Base-by-base conservation (phyloP, 2,329 filamentous ascomycete species). In the Ophiostoma himal-ulmi region DNA sequence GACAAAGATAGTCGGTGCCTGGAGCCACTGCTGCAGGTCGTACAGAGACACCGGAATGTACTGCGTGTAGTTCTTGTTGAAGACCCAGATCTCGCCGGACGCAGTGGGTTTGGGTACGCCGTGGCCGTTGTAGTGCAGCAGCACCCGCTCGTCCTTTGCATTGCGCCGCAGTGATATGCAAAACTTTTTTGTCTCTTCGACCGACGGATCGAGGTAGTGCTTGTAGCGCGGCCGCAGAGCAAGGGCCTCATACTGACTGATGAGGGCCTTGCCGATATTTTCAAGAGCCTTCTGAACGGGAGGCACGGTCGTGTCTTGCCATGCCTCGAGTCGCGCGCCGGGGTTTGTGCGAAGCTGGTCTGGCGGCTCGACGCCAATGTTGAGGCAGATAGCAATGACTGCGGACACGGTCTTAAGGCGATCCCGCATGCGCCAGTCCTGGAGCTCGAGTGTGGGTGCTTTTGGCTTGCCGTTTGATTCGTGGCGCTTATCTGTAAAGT, bases 101-200 rank as follows among this genome's bases (percentile, higher is more conserved):
- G 91, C 89, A 0, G 95, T 99, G 3, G 95, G 95, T 77, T 97
- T 93, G 1, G 95, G 95, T 13, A 99, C 95, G 66, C 95, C 95
- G 79, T 99, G 95, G 20, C 95, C 95, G 76, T 99, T 99, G 83
- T 99, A 99, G 78, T 99, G 95, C 76, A 99, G 92, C n/a, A 99
- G 83, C 1, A 99, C 93, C 68, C 95, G 86, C 81, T 99, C 95
- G 71, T 97, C 94, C 79, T 97, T 97, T 67, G 95, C 94, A 77
- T 96, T 97, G 73, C 93, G 87, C 41, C 95, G 88, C 39, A 98
- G 83, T 0, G 93, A 96, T 69, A 93, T 90, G 76, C 94, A 96
- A 78, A 97, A 98, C 78, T 96, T 96, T 81, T 96, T 96, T 1
- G 94, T 96, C 79, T 99, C 95, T 75, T 99, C 95, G 5, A 97